Conservation (phyloP, 2,329 filamentous ascomycete genomes). For the Atkinsonella texensis region DNA sequence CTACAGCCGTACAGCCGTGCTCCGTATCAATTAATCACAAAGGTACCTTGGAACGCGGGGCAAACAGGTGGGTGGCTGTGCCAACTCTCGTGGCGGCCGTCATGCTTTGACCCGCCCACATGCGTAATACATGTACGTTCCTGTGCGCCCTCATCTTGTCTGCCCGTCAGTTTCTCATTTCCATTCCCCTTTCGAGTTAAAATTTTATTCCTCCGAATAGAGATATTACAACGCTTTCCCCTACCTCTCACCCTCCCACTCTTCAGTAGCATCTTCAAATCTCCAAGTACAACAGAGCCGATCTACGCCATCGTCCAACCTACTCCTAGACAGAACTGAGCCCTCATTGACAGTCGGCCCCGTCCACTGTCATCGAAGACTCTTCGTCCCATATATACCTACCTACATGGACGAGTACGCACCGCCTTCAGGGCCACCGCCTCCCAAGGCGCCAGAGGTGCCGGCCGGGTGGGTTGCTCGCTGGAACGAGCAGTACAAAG, state of each 20-base stretch:
- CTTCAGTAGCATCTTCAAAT: too few relatives aligned
- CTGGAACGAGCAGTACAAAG: conserved; percentile 79
- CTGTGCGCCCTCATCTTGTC: neutral
- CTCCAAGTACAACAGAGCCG: too few relatives aligned
- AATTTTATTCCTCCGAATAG: neutral
- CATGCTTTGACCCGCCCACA: too few relatives aligned
- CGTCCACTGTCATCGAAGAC: neutral
- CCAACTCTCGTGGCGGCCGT: neutral
- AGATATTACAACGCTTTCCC: neutral
- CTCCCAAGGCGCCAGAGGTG: conserved; percentile 50
- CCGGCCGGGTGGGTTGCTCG: conserved; percentile 65
- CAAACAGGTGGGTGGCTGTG: conserved; percentile 1
- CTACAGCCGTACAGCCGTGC: neutral
- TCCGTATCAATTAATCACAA: too few relatives aligned
- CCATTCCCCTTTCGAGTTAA: neutral
- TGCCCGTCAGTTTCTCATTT: neutral
- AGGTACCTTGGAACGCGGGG: conserved; percentile 1
- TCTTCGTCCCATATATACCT: neutral
- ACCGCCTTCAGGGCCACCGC: conserved; percentile 42
- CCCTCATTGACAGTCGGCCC: neutral
- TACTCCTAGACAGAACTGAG: neutral
- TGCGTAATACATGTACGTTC: too few relatives aligned
- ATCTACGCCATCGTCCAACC: too few relatives aligned
- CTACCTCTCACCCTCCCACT: neutral
- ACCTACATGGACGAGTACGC: conserved; percentile 45